Conservation (phyloP, 2,329 filamentous ascomycete genomes). For the Trichoderma brevicompactum region DNA sequence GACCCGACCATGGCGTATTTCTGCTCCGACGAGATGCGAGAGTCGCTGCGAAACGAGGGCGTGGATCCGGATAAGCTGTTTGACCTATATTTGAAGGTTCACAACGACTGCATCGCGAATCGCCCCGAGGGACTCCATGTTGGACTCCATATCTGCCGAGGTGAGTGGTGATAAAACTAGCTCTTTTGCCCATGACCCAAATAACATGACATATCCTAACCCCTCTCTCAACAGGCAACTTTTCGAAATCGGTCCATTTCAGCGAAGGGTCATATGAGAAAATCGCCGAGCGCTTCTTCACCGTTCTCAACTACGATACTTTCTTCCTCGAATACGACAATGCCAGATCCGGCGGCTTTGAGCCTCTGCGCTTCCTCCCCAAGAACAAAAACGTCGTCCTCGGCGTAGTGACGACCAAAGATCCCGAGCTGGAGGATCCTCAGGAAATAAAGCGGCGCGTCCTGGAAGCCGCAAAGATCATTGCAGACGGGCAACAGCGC, state of each 20-base stretch:
- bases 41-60: conserved; percentile 61
- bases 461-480: conserved; percentile 63
- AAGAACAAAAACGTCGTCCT: conserved; percentile 64
- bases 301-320: conserved; percentile 61
- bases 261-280: conserved; percentile 67
- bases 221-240: conserved; percentile 58
- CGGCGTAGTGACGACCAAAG: conserved; percentile 65
- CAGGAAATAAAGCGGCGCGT: conserved; percentile 60
- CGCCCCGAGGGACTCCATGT: conserved; percentile 69
- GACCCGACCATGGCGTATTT: conserved; percentile 69
- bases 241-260: conserved; percentile 65
- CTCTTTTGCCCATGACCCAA: neutral
- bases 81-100: conserved; percentile 71
- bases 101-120: conserved; percentile 69
- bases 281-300: conserved; percentile 65
- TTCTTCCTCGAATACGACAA: conserved; percentile 67
- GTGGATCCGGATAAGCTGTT: conserved; percentile 67
- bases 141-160: conserved; percentile 66
- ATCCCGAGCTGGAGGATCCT: conserved; percentile 60
- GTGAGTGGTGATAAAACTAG: conserved; percentile 30
- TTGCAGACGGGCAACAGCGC: conserved; percentile 66
- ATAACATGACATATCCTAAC: neutral
- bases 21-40: conserved; percentile 69
- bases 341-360: conserved; percentile 62
- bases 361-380: conserved; percentile 64